Conservation (phyloP, 768 basidiomycete species). For the Cyathus striatus region DNA sequence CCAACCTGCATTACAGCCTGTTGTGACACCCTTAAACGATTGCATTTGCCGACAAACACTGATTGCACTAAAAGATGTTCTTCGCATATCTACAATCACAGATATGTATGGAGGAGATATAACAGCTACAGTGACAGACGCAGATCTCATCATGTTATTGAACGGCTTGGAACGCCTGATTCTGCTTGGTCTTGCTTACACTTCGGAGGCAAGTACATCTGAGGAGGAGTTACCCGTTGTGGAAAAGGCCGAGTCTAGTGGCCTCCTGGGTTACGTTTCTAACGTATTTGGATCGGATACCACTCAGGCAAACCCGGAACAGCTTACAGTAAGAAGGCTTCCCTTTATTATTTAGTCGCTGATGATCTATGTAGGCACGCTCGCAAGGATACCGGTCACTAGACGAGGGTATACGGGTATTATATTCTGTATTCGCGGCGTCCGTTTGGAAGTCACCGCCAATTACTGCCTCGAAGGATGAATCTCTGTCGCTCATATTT, state of each 20-base stretch:
- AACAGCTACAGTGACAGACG: constrained; percentile 58
- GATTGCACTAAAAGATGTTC: constrained; percentile 47
- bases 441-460: constrained; percentile 44
- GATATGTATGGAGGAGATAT: constrained; percentile 35
- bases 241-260: constrained; percentile 59
- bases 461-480: constrained; percentile 52
- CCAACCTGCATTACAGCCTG: constrained; percentile 60
- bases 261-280: constrained; percentile 86
- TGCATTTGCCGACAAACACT: constrained; percentile 72
- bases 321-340: constrained; percentile 43
- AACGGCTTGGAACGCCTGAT: constrained; percentile 82
- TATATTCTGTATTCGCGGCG: constrained; percentile 72
- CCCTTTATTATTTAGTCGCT: background rate
- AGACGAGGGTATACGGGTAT: constrained; percentile 74
- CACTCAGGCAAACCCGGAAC: constrained; percentile 38
- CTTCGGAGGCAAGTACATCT: constrained; percentile 37
- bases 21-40: constrained; percentile 72
- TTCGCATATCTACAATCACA: constrained; percentile 32
- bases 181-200: constrained; percentile 62
- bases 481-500: constrained; percentile 64
- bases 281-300: constrained; percentile 85
- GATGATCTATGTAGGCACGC: constrained; percentile 40
- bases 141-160: constrained; percentile 80
- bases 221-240: constrained; percentile 51
- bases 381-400: constrained; percentile 76